These are phyloP conservation scores for Phlebiopsis gigantea DNA, from an alignment of 768 basidiomycete genomes.

Conservation along the genomic window DNA sequence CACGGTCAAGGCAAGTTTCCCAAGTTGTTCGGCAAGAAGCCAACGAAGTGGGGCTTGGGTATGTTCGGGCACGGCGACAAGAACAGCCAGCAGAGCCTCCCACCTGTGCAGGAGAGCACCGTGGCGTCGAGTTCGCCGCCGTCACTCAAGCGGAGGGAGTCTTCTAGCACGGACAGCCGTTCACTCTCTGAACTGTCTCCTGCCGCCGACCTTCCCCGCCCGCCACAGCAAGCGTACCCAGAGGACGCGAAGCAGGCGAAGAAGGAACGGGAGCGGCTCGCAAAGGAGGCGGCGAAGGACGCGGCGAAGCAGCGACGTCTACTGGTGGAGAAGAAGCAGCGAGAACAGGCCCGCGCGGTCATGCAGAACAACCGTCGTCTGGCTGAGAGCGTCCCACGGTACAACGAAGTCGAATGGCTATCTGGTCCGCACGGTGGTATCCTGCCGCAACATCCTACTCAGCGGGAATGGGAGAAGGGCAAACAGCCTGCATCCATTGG, in stretches of 20 bases:
- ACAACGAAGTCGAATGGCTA: slow-evolving; percentile 36
- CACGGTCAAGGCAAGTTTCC: slow-evolving; percentile 45
- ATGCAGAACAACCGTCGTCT: slow-evolving; percentile 82
- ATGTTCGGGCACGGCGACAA: slow-evolving; percentile 77
- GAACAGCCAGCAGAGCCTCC: slow-evolving; percentile 41
- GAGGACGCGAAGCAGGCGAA: slow-evolving; percentile 68
- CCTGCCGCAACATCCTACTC: slow-evolving; percentile 17
- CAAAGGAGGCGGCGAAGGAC: slow-evolving; percentile 80
- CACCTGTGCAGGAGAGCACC: slow-evolving; percentile 70
- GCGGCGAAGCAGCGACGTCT: slow-evolving; percentile 82
- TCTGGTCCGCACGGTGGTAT: slow-evolving; percentile 9
- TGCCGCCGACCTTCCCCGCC: slow-evolving; percentile 25
- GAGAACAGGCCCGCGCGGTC: slow-evolving; percentile 88
- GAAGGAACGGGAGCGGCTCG: slow-evolving; percentile 75
- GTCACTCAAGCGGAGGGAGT: slow-evolving; percentile 74
- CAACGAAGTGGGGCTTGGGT: slow-evolving; percentile 55
- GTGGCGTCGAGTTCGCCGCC: slow-evolving; percentile 49
- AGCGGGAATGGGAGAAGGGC: slow-evolving; percentile 35
- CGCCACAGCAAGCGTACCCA: slow-evolving; percentile 32
- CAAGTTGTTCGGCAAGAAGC: slow-evolving; percentile 69
- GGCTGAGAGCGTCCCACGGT: slow-evolving; percentile 41
- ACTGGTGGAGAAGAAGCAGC: slow-evolving; percentile 64
- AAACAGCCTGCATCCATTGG: slow-evolving; percentile 51
- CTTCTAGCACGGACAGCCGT: slow-evolving; percentile 68
- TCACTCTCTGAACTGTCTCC: slow-evolving; percentile 57